Conservation (phyloP, 2,329 filamentous ascomycete genomes). For the Ciborinia camelliae region DNA sequence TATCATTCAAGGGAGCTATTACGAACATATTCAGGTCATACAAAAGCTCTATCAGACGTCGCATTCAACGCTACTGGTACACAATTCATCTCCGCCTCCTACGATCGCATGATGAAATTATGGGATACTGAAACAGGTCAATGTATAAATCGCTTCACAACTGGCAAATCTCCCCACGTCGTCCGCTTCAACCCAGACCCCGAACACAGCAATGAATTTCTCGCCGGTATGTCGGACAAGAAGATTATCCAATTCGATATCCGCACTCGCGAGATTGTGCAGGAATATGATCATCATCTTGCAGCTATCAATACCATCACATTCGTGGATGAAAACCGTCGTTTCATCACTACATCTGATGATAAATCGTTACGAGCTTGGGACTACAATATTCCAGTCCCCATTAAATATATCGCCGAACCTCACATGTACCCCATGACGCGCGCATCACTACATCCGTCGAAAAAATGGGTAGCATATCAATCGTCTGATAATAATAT, state of each 20-base stretch:
- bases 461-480: slow-evolving; percentile 90
- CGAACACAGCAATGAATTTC: slow-evolving; percentile 79
- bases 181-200: slow-evolving; percentile 85
- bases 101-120: slow-evolving; percentile 93
- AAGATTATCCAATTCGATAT: slow-evolving; percentile 98
- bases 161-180: slow-evolving; percentile 92
- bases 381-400: slow-evolving; percentile 98
- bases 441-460: slow-evolving; percentile 77
- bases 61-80: slow-evolving; percentile 80
- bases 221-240: slow-evolving; percentile 97
- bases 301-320: slow-evolving; percentile 98
- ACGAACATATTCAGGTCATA: slow-evolving; percentile 87
- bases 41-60: slow-evolving; percentile 84
- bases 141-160: slow-evolving; percentile 84
- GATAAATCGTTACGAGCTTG: slow-evolving; percentile 94
- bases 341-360: slow-evolving; percentile 97
- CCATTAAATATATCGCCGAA: slow-evolving; percentile 97
- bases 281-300: slow-evolving; percentile 97
- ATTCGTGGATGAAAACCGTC: slow-evolving; percentile 89
- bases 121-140: slow-evolving; percentile 97
- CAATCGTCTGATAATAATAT: slow-evolving; percentile 96
- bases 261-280: slow-evolving; percentile 73
- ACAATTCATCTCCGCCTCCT: slow-evolving; percentile 86
- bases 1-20: slow-evolving; percentile 87
- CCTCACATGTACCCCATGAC: slow-evolving; percentile 98